These are phyloP conservation scores for Saccharomycopsis hybrid DNA, from an alignment of 1,139 yeast species.

Conservation along the genomic window DNA sequence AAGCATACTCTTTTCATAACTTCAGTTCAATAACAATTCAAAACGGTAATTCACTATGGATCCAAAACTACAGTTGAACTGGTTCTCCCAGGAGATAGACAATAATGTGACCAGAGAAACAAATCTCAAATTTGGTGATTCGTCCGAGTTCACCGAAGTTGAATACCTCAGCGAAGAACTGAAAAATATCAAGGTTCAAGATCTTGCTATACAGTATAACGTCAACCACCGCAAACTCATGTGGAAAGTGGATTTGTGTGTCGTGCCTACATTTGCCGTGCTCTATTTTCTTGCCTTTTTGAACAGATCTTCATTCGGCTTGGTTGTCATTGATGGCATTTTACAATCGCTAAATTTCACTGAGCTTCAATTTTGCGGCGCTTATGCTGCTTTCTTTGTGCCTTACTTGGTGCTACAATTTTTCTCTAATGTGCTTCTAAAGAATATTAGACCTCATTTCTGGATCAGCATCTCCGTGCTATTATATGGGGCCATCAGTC, in stretches of 20 bases:
- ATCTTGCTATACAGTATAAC: slow-evolving; percentile 34
- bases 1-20: too few relatives aligned
- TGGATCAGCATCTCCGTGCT: slow-evolving; percentile 16
- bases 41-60: too few relatives aligned
- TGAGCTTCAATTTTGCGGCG: slow-evolving; percentile 4
- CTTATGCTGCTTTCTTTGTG: slow-evolving; percentile 14
- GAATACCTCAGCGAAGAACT: slow-evolving; percentile 19
- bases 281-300: slow-evolving; percentile 62
- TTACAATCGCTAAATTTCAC: not conserved
- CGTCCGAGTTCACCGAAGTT: too few relatives aligned
- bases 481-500: slow-evolving; percentile 11
- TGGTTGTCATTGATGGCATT: slow-evolving; percentile 7
- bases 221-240: slow-evolving; percentile 41
- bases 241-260: slow-evolving; percentile 58
- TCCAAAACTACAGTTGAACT: too few relatives aligned
- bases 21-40: too few relatives aligned
- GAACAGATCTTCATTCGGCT: slow-evolving; percentile 68
- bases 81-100: too few relatives aligned
- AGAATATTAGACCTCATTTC: slow-evolving; percentile 17
- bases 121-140: too few relatives aligned
- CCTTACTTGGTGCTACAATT: slow-evolving; percentile 17
- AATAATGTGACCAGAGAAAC: too few relatives aligned
- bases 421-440: slow-evolving; percentile 14
- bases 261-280: slow-evolving; percentile 64
- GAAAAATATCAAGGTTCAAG: slow-evolving; percentile 26